Evolutionary conservation across 306 rosid species (phyloP).

Genomic region (Phaseolus lunatus): DNA sequence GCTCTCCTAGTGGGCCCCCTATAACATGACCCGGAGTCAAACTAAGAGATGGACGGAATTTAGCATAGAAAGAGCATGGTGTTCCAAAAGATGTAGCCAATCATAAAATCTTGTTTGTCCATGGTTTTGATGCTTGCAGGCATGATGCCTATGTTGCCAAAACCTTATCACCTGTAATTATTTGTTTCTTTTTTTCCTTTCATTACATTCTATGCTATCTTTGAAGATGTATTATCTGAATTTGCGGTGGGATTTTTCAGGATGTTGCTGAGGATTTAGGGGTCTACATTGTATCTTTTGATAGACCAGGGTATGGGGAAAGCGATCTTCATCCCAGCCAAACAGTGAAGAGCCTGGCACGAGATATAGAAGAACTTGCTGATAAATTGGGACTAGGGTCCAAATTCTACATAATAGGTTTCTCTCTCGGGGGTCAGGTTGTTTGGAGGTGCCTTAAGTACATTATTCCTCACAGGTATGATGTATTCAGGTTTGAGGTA

Average conservation of each 20-base stretch:
- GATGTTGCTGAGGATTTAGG: conserved; percentile 64
- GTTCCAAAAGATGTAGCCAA: conserved; percentile 71
- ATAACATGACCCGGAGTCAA: conserved; percentile 76
- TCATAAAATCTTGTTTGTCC: conserved; percentile 66
- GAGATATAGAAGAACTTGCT: conserved; percentile 82
- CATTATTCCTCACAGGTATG: conserved; percentile 76
- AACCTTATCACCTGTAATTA: conserved; percentile 63
- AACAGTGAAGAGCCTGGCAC: conserved; percentile 67
- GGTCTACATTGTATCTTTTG: conserved; percentile 70
- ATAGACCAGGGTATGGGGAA: conserved; percentile 89
- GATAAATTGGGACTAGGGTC: conserved; percentile 73
- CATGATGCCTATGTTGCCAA: conserved; percentile 59
- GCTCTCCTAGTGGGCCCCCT: conserved; percentile 72
- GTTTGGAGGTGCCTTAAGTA: conserved; percentile 81
- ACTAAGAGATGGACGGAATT: conserved; percentile 85
- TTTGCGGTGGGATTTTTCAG: conserved; percentile 47
- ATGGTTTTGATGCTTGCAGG: conserved; percentile 72
- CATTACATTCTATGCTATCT: background rate
- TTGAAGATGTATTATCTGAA: conserved; percentile 29
- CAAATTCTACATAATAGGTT: conserved; percentile 69
- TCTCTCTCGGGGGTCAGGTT: conserved; percentile 71
- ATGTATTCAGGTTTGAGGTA: conserved; percentile 3
- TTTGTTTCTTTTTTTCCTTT: background rate
- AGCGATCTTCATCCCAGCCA: conserved; percentile 83
- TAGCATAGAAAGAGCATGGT: conserved; percentile 85